phyloP scores from a whole-genome alignment of 768 basidiomycete genomes.

The Crepidotus variabilis region DNA sequence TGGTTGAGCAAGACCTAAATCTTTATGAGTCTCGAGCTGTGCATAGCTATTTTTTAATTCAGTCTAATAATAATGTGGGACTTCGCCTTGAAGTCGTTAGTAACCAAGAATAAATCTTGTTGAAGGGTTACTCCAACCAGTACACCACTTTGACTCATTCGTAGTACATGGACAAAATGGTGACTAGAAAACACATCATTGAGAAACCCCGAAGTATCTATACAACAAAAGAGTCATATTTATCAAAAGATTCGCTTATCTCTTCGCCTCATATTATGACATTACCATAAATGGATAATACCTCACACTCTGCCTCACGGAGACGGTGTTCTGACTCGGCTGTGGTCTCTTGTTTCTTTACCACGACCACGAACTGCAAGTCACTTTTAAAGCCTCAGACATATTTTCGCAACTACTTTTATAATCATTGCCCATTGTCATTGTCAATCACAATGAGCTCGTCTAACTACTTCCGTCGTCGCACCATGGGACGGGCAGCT shows the following conservation, averaged over 20 bases:
- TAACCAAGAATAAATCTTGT: too few relatives aligned
- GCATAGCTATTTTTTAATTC: too few relatives aligned
- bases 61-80: too few relatives aligned
- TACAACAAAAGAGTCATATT: neutral
- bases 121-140: too few relatives aligned
- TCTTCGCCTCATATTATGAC: neutral
- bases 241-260: neutral
- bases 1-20: too few relatives aligned
- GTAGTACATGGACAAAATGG: neutral
- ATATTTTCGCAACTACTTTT: neutral
- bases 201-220: neutral
- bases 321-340: conserved; percentile 2
- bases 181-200: neutral
- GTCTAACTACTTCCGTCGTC: conserved; percentile 56
- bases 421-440: neutral
- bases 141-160: neutral
- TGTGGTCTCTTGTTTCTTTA: neutral
- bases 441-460: conserved; percentile 31
- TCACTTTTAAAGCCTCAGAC: conserved; percentile 1
- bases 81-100: too few relatives aligned
- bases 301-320: conserved; percentile 6
- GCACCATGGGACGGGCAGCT: conserved; percentile 74
- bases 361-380: neutral
- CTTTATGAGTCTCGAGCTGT: too few relatives aligned
- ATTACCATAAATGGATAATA: neutral